Evolutionary conservation across 805 yeast species (phyloP), one percentile per base, ranked within the genome.

Genomic region (Maudiozyma bulderi): DNA sequence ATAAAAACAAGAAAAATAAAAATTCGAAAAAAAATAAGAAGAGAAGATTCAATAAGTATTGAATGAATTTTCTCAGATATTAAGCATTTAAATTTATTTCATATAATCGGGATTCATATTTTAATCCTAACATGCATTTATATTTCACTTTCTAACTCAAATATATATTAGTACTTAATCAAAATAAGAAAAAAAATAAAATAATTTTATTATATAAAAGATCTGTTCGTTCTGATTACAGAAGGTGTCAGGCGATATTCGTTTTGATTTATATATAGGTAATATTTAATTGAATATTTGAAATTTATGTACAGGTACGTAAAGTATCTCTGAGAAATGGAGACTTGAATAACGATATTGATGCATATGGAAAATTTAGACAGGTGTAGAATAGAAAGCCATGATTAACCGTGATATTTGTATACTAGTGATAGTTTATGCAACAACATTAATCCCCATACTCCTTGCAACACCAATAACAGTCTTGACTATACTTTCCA

Each of bases 391-490:
- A 20, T 20, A 20, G 26, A 20, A 20, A 4, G 4, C 4, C 26
- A 20, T 20, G 38, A 35, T 35, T n/a, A 35, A n/a, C 15, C 38
- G 14, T 8, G 15, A 2, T 13, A 35, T 8, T 35, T n/a, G 8
- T 14, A 13, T n/a, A 35, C 6, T 35, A 29, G 11, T 6, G 8
- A 29, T 7, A 29, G 5, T 5, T 52, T 46, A 89, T 51, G 82
- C 80, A 47, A 83, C 83, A 49, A 93, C 95, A 44, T 78, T 77
- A 46, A 93, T 82, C 41, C 99, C 99, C 66, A 88, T 79, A 46
- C 86, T 83, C 57, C 77, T 82, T n/a, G 98, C 98, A 2, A 95
- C 86, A 56, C 90, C 86, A 41, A 91, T 73, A 15, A 93, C 79
- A 32, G 88, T 80, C 59, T 91, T 91, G 49, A 84, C 84, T 42